These are phyloP conservation scores for Aegilops umbellulata DNA, from an alignment of 176 grass and related monocot species.

Conservation along the genomic window DNA sequence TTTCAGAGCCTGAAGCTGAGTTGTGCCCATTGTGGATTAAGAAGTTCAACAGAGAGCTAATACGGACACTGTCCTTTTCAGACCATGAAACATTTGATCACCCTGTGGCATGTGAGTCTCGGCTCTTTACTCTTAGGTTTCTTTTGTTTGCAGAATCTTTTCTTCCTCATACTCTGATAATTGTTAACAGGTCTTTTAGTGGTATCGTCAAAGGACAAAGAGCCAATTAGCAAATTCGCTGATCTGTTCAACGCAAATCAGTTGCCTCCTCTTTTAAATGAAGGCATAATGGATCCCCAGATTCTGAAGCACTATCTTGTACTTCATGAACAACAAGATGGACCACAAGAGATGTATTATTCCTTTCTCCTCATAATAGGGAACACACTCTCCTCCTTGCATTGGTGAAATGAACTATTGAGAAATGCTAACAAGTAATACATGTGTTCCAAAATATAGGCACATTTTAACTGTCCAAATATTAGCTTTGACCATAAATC, in stretches of 20 bases:
- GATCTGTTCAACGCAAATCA: constrained; percentile 91
- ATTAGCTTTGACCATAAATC: background rate
- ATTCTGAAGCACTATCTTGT: constrained; percentile 95
- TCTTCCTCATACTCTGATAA: constrained; percentile 38
- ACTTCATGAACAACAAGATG: constrained; percentile 95
- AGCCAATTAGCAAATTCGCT: constrained; percentile 77
- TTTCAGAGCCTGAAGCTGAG: constrained; percentile 88
- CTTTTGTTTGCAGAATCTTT: constrained; percentile 10
- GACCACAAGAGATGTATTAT: constrained; percentile 82
- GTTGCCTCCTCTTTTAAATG: constrained; percentile 82
- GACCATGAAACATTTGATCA: constrained; percentile 98
- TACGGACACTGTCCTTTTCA: constrained; percentile 74
- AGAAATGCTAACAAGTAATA: background rate
- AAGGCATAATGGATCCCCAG: constrained; percentile 97
- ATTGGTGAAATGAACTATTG: constrained; percentile 19
- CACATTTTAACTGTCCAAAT: background rate
- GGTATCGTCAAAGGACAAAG: constrained; percentile 93
- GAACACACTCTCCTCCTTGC: background rate
- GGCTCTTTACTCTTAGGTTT: constrained; percentile 16
- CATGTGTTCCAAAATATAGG: background rate
- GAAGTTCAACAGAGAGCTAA: constrained; percentile 90
- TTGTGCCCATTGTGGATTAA: constrained; percentile 85
- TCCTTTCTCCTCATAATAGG: constrained; percentile 22
- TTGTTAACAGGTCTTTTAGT: constrained; percentile 79
- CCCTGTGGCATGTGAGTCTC: constrained; percentile 93